A percentile compares a stretch with the other conserved stretches of the same genome.
phyloP scores from a whole-genome alignment of 805 yeast genomes.

The Kazachstania kunashirensis region DNA sequence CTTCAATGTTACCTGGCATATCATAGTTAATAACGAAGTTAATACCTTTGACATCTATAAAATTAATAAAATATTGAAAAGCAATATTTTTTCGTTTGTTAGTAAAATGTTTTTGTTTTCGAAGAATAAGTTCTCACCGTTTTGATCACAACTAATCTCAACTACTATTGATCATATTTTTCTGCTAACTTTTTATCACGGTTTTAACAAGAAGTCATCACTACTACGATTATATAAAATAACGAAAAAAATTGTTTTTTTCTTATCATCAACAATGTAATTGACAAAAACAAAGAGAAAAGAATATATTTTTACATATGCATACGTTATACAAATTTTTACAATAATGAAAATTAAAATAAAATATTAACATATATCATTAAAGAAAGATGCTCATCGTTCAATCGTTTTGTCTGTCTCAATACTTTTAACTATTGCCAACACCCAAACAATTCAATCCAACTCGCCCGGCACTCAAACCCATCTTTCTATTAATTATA shows the following conservation, averaged over 20 bases:
- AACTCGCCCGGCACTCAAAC: no score
- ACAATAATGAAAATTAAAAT: slow-evolving; percentile 1
- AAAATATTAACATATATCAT: not conserved
- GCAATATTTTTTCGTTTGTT: not conserved
- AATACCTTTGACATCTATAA: slow-evolving; percentile 91
- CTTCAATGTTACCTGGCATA: slow-evolving; percentile 97
- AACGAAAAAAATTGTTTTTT: no score
- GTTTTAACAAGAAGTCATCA: no score
- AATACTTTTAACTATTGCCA: not conserved
- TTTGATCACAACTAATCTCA: no score
- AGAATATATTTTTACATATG: not conserved
- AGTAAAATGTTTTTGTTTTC: not conserved
- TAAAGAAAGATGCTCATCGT: not conserved
- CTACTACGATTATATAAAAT: no score
- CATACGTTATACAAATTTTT: slow-evolving; percentile 1
- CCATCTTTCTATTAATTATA: not conserved
- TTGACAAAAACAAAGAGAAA: not conserved
- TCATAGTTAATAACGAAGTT: slow-evolving; percentile 88
- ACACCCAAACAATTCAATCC: no score
- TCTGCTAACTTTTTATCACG: no score
- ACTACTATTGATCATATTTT: no score
- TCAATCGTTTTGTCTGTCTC: not conserved
- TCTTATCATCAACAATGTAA: no score
- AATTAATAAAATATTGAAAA: not conserved
- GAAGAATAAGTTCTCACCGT: no score